A percentile compares a stretch with the other conserved stretches of the same genome.
phyloP scores from a whole-genome alignment of 495 filamentous ascomycete species.

The Penicillium turbatum region DNA sequence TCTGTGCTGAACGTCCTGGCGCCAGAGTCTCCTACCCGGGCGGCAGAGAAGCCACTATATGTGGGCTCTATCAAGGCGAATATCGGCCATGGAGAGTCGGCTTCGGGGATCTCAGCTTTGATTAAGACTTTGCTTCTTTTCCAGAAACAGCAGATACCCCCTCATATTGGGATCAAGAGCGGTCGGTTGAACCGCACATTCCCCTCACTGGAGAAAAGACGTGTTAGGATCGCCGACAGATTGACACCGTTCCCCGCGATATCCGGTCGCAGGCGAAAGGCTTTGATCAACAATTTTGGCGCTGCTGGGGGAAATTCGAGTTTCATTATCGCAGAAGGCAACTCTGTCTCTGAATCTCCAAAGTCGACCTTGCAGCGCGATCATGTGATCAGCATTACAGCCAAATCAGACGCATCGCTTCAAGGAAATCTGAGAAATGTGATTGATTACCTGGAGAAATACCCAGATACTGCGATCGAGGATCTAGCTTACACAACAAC shows the following conservation, averaged over 20 bases:
- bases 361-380: neutral
- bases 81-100: constrained; percentile 37
- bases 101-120: constrained; percentile 26
- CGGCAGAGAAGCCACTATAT: constrained; percentile 7
- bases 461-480: constrained; percentile 15
- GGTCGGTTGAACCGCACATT: neutral
- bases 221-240: neutral
- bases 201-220: neutral
- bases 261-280: constrained; percentile 18
- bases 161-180: neutral
- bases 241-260: neutral
- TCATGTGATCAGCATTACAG: neutral
- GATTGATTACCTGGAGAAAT: neutral
- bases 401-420: constrained; percentile 1
- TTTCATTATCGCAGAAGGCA: constrained; percentile 34
- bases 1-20: constrained; percentile 34
- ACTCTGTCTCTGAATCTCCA: neutral
- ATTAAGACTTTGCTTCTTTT: constrained; percentile 19
- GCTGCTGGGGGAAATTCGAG: constrained; percentile 34
- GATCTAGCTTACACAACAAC: constrained; percentile 41
- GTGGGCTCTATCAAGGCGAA: constrained; percentile 37
- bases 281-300: constrained; percentile 31
- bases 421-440: neutral
- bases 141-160: neutral
- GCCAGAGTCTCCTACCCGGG: neutral